These are phyloP conservation scores for Citrullus colocynthis DNA, from an alignment of 306 rosid genomes.

Conservation along the genomic window DNA sequence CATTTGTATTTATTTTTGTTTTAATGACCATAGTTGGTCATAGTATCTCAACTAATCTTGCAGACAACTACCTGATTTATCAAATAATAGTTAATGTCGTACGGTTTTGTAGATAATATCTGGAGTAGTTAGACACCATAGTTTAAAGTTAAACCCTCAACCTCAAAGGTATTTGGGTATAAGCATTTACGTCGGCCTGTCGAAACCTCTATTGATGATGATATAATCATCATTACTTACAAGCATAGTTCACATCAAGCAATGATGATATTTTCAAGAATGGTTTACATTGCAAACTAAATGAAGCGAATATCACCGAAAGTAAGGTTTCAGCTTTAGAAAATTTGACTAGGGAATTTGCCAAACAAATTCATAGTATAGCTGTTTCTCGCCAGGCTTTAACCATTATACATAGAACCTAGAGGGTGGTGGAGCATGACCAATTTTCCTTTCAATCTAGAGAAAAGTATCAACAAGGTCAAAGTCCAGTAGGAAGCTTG, in stretches of 20 bases:
- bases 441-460: background rate
- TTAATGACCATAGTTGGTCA: background rate
- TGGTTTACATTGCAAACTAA: background rate
- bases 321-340: background rate
- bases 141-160: background rate
- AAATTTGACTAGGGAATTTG: background rate
- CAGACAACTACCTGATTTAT: background rate
- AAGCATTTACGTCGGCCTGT: background rate
- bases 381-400: background rate
- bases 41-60: background rate
- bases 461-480: background rate
- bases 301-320: background rate
- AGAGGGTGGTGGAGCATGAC: background rate
- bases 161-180: background rate
- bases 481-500: background rate
- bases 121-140: background rate
- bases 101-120: background rate
- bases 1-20: background rate
- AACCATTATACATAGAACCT: background rate
- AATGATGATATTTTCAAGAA: background rate
- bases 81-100: background rate
- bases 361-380: background rate
- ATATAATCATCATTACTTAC: background rate
- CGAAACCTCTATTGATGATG: background rate
- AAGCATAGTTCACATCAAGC: background rate